Evolutionary conservation across 2,329 filamentous ascomycete genomes (phyloP), one percentile per base, ranked within the genome.

Genomic region (Epichloe typhina): DNA sequence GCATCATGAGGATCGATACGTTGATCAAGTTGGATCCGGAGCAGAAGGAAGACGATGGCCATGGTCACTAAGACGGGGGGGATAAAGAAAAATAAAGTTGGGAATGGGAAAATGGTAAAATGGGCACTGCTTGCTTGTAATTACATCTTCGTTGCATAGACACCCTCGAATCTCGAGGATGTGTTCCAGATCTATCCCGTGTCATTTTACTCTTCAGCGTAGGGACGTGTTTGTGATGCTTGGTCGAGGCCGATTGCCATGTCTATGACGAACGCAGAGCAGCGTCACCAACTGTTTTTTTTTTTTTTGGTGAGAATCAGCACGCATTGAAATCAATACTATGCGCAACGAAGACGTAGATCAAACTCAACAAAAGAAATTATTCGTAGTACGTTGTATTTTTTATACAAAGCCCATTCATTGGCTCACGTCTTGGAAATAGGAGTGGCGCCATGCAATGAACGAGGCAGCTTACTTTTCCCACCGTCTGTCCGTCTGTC

Each of bases 1-100:
- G 89, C 64, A 97, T 98, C 67, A 97, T 98, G 93, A 82, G 93
- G 63, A 98, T 98, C 66, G 93, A 98, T 74, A 97, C 93, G 57
- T 77, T 98, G 70, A 97, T 98, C 72, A 95, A 95, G 76, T 74
- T 98, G 69, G 93, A 98, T 75, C 90, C 90, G 17, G 89, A 96
- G 74, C 79, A 84, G 74, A 77, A 79, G 64, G 79, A 82, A 63
- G 80, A 80, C 58, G 86, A 95, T 71, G 89, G 88, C 52, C 88
- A 94, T 70, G 88, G 84, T 50, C 88, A 95, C 72, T 93, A 65
- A 39, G 36, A 13, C 11, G 36, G 9, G 23, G 23, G 15, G 15
- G 19, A 19, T 6, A 15, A 12, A 3, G 35, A 41, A 19, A 36
- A 19, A 41, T 33, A 17, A 33, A 33, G 1, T 23, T 17, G 44